A percentile compares a stretch with the other conserved stretches of the same genome.
phyloP scores from a whole-genome alignment of 176 grass and related monocot genomes.

The Calamus simplicifolius region DNA sequence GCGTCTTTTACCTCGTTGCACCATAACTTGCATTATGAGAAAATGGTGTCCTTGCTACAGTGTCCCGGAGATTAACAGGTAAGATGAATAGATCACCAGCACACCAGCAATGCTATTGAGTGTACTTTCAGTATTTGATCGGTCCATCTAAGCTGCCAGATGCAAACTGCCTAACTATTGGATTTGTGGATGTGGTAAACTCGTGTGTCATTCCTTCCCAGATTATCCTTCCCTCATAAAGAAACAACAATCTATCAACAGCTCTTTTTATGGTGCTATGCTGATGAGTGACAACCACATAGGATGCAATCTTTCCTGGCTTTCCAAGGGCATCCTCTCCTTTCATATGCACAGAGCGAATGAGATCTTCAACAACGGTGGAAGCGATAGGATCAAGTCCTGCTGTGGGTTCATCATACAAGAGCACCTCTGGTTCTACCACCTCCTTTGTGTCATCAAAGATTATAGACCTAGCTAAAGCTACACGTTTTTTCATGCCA shows the following conservation, averaged over 20 bases:
- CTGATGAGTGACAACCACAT: slow-evolving; percentile 92
- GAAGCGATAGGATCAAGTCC: slow-evolving; percentile 96
- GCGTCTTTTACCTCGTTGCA: no score
- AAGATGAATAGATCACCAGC: no score
- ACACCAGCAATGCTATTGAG: no score
- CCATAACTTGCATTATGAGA: no score
- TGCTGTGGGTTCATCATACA: slow-evolving; percentile 96
- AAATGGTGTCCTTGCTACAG: no score
- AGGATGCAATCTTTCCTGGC: slow-evolving; percentile 75
- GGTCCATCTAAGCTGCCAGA: slow-evolving; percentile 93
- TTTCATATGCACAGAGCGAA: slow-evolving; percentile 70
- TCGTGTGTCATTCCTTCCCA: slow-evolving; percentile 98
- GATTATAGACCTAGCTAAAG: slow-evolving; percentile 94
- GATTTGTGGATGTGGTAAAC: slow-evolving; percentile 67
- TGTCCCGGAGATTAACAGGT: no score
- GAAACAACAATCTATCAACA: slow-evolving; percentile 93
- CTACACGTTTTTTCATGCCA: slow-evolving; percentile 99
- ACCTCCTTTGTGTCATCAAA: slow-evolving; percentile 77
- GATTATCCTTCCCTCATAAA: slow-evolving; percentile 71
- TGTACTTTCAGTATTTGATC: slow-evolving; percentile 38
- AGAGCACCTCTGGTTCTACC: slow-evolving; percentile 83
- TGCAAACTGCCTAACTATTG: slow-evolving; percentile 90
- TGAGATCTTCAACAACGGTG: slow-evolving; percentile 94
- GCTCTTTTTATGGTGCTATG: slow-evolving; percentile 96
- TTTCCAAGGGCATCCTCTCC: slow-evolving; percentile 57